These are phyloP conservation scores for Cordyceps militaris DNA, from an alignment of 2,329 filamentous ascomycete genomes.

Conservation along the genomic window DNA sequence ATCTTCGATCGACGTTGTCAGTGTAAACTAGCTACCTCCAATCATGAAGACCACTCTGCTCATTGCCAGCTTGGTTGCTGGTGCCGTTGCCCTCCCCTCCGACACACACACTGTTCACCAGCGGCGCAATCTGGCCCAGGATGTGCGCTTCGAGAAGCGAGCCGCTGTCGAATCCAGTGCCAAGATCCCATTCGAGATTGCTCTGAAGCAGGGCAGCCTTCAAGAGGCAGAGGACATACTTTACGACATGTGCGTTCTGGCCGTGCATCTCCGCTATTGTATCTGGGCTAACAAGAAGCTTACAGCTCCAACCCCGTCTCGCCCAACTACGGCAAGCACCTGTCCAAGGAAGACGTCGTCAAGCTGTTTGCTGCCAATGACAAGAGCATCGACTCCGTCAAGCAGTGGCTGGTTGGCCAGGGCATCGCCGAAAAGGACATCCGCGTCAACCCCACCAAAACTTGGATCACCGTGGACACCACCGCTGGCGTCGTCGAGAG, in stretches of 20 bases:
- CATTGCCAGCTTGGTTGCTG: slow-evolving; percentile 17
- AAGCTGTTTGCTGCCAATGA: slow-evolving; percentile 35
- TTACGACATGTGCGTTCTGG: slow-evolving; percentile 27
- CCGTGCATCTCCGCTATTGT: too few relatives aligned
- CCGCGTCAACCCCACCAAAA: slow-evolving; percentile 41
- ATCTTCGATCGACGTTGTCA: neutral
- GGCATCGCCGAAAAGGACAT: slow-evolving; percentile 44
- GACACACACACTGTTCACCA: slow-evolving; percentile 27
- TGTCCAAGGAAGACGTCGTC: slow-evolving; percentile 35
- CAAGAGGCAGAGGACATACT: slow-evolving; percentile 37
- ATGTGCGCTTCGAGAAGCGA: slow-evolving; percentile 22
- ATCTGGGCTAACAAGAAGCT: neutral
- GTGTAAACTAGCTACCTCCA: neutral
- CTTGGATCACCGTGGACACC: slow-evolving; percentile 49
- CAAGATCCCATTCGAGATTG: slow-evolving; percentile 34
- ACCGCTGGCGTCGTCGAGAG: slow-evolving; percentile 46
- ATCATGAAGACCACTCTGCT: slow-evolving; percentile 19
- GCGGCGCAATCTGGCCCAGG: slow-evolving; percentile 17
- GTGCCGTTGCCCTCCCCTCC: slow-evolving; percentile 15
- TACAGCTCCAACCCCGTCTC: slow-evolving; percentile 34
- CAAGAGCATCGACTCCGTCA: slow-evolving; percentile 42
- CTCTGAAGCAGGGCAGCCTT: slow-evolving; percentile 39
- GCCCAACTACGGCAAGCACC: slow-evolving; percentile 40
- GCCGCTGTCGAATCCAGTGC: slow-evolving; percentile 15
- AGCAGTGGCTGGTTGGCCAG: slow-evolving; percentile 44